Evolutionary conservation across 177 flowering plant genomes (phyloP), one percentile per base, ranked within the genome.

Genomic region (Vitis hybrid): DNA sequence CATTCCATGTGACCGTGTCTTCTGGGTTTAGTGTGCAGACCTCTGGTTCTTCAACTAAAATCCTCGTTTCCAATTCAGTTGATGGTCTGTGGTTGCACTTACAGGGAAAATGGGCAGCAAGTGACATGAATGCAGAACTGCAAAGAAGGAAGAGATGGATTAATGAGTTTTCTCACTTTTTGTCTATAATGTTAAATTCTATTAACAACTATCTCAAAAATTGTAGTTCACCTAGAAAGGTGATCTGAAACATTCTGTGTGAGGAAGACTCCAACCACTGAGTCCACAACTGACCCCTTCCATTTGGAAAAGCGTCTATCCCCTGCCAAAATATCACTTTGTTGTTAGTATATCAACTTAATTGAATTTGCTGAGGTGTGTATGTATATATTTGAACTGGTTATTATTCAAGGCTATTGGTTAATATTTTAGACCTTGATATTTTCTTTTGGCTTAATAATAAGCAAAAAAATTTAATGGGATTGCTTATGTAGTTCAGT

Each of bases 201-300:
- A n/a, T 20, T 54, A 14, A 14, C 6, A 55, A 21, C 52, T 55
- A 11, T 15, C 18, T 14, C 30, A 20, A 48, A 65, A 55, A 56
- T 6, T 48, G 15, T 61, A 60, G 63, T 61, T 76, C 71, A 88
- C 94, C 94, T 90, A 2, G 94, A 90, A 18, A 85, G 82, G 77
- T 88, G 88, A 62, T 90, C 94, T 17, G 89, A 83, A 10, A 88
- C 94, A 79, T 90, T 90, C 65, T 90, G 94, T 64, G 94, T 86
- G 2, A 90, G 86, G 66, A 86, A 90, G 20, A 88, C 94, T 46
- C 94, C 94, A 64, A 84, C 71, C 53, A 88, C 87, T 15, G 94
- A 90, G 74, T 90, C 94, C 68, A 88, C 77, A 20, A 90, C 89
- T 30, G 92, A 90, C 69, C 94, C 92, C 65, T 88, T 88, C 94